A percentile compares a stretch with the other conserved stretches of the same genome.
phyloP scores from a whole-genome alignment of 768 basidiomycete genomes.

The Podaxis sp. region DNA sequence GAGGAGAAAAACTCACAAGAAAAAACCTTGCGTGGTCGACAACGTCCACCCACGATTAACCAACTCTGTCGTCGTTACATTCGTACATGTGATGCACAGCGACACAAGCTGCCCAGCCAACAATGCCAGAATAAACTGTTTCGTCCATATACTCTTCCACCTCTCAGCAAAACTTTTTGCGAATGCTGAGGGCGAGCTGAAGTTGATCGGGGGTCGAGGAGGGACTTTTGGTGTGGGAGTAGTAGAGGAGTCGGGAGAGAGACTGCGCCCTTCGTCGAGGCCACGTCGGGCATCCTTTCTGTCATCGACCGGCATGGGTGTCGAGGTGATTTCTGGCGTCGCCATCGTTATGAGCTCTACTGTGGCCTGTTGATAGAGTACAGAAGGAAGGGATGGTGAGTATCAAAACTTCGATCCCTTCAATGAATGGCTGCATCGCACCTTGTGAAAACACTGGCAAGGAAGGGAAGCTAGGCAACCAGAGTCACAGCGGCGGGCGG shows the following conservation, averaged over 20 bases:
- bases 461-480: not conserved
- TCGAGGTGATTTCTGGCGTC: not conserved
- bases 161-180: slow-evolving; percentile 51
- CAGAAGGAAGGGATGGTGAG: not conserved
- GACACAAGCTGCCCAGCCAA: slow-evolving; percentile 83
- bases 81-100: slow-evolving; percentile 87
- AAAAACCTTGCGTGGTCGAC: slow-evolving; percentile 61
- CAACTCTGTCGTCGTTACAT: slow-evolving; percentile 82
- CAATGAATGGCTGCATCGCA: not conserved
- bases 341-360: not conserved
- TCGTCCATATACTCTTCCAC: slow-evolving; percentile 79
- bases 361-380: not conserved
- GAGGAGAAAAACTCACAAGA: slow-evolving; percentile 55
- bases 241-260: not conserved
- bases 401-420: not conserved
- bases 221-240: not conserved
- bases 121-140: slow-evolving; percentile 66
- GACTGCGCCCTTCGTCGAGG: slow-evolving; percentile 4
- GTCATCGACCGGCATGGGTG: not conserved
- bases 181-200: slow-evolving; percentile 59
- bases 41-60: slow-evolving; percentile 21
- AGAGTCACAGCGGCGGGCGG: not conserved
- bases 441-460: not conserved
- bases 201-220: slow-evolving; percentile 63
- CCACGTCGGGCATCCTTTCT: not conserved